phyloP scores from a whole-genome alignment of 2,329 filamentous ascomycete species.

The Aureobasidium sp. region DNA sequence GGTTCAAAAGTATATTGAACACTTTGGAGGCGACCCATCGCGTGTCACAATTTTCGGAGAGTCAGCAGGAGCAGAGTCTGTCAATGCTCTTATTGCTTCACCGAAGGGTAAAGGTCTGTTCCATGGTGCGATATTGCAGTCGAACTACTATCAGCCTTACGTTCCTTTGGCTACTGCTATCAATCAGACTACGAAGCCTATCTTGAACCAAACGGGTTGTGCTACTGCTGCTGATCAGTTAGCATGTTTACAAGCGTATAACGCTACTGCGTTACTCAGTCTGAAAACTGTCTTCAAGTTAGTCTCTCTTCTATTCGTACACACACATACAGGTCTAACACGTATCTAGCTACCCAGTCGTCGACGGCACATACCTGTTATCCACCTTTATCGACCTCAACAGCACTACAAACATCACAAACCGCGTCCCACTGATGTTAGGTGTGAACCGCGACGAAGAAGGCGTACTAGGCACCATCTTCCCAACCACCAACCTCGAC shows the following conservation, averaged over 20 bases:
- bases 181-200: constrained; percentile 22
- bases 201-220: constrained; percentile 30
- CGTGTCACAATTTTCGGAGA: constrained; percentile 53
- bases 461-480: constrained; percentile 30
- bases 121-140: constrained; percentile 54
- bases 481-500: constrained; percentile 39
- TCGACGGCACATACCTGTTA: constrained; percentile 35
- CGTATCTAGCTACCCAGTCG: constrained; percentile 27
- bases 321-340: constrained; percentile 15
- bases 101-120: constrained; percentile 53
- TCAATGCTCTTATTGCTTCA: constrained; percentile 60
- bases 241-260: constrained; percentile 28
- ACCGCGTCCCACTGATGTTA: constrained; percentile 37
- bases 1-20: constrained; percentile 50
- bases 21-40: constrained; percentile 54
- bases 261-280: constrained; percentile 22
- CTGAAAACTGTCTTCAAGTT: constrained; percentile 23
- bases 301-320: constrained; percentile 1
- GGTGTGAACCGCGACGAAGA: constrained; percentile 45
- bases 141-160: constrained; percentile 54
- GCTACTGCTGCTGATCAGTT: constrained; percentile 24
- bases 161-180: constrained; percentile 29
- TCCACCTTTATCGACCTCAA: constrained; percentile 27
- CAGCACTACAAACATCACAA: constrained; percentile 21
- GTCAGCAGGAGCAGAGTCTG: constrained; percentile 61